Percentiles rank a stretch among this genome's conserved stretches.
Conservation (phyloP, 345 rosid species). For the Cardamine occulta region DNA sequence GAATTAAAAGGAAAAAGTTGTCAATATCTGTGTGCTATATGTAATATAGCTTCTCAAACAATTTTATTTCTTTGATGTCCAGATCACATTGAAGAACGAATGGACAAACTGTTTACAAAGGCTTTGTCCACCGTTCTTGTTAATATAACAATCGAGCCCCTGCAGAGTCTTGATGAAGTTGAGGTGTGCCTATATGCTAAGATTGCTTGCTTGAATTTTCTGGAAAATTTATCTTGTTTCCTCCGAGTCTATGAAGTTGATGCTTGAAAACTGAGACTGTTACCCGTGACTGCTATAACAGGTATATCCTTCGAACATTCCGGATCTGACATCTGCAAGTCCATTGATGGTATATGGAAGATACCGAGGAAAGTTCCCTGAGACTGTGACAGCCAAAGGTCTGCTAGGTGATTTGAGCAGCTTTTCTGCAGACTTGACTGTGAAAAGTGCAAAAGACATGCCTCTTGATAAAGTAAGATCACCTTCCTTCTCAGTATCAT, state of each 20-base stretch:
- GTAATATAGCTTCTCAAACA: neutral
- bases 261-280: constrained; percentile 17
- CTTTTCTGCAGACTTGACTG: constrained; percentile 57
- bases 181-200: constrained; percentile 61
- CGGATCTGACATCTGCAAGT: constrained; percentile 68
- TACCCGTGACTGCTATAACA: constrained; percentile 41
- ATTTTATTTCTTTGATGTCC: constrained; percentile 30
- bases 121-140: constrained; percentile 65
- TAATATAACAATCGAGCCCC: constrained; percentile 58
- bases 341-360: constrained; percentile 69
- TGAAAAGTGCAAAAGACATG: constrained; percentile 56
- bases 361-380: constrained; percentile 68
- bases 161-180: constrained; percentile 65
- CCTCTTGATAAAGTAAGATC: constrained; percentile 64
- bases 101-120: constrained; percentile 58
- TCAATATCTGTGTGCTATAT: neutral
- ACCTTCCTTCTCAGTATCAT: constrained; percentile 15
- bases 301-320: constrained; percentile 62
- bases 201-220: constrained; percentile 20
- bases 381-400: constrained; percentile 56
- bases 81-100: constrained; percentile 65
- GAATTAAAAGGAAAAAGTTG: neutral
- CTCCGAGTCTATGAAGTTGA: constrained; percentile 4
- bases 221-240: neutral
- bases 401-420: constrained; percentile 60